Evolutionary conservation across 1,284 basidiomycete species (phyloP).

Genomic region (Polyporus tsugae): DNA sequence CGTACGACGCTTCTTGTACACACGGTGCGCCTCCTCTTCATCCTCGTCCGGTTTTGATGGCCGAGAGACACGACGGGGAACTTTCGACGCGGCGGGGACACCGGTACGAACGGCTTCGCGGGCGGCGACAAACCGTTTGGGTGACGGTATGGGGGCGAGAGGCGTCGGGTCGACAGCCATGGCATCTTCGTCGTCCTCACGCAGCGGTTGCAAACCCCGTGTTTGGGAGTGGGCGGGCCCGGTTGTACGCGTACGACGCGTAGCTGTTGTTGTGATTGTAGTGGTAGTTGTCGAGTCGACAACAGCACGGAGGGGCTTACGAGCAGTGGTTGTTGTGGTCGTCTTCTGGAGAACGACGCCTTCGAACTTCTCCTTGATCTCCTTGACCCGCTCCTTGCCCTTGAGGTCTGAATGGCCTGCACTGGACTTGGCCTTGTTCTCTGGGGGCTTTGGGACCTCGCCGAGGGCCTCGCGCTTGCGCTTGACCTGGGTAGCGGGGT

Average conservation of each 20-base stretch:
- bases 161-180: slow-evolving; percentile 63
- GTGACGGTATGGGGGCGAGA: slow-evolving; percentile 37
- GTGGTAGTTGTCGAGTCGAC: slow-evolving; percentile 42
- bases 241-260: slow-evolving; percentile 38
- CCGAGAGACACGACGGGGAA: slow-evolving; percentile 30
- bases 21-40: slow-evolving; percentile 57
- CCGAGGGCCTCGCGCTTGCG: slow-evolving; percentile 79
- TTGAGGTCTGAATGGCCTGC: slow-evolving; percentile 44
- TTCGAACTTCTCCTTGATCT: slow-evolving; percentile 59
- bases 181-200: slow-evolving; percentile 45
- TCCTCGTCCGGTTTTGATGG: slow-evolving; percentile 38
- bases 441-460: slow-evolving; percentile 64
- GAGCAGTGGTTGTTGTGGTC: slow-evolving; percentile 42
- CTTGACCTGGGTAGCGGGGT: slow-evolving; percentile 59
- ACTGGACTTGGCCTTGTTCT: slow-evolving; percentile 48
- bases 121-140: slow-evolving; percentile 40
- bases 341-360: slow-evolving; percentile 62
- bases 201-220: slow-evolving; percentile 35
- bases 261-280: slow-evolving; percentile 40
- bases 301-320: slow-evolving; percentile 35
- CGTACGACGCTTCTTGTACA: slow-evolving; percentile 76
- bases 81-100: slow-evolving; percentile 24
- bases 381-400: slow-evolving; percentile 48
- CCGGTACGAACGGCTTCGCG: slow-evolving; percentile 34
- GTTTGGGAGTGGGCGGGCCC: slow-evolving; percentile 18